phyloP scores from a whole-genome alignment of 78 protist genomes.

The Dictyostelium firmibasis region DNA sequence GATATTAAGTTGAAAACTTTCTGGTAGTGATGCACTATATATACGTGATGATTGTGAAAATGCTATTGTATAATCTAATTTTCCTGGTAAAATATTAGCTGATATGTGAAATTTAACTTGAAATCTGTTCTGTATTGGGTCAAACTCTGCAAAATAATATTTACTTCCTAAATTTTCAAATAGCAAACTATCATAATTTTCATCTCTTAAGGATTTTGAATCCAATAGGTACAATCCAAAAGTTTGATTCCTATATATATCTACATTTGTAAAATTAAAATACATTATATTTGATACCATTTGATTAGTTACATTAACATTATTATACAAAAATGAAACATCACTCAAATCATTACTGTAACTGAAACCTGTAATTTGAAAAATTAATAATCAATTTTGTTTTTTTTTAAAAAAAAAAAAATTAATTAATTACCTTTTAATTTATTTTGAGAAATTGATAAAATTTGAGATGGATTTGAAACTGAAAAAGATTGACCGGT shows the following conservation, averaged over 20 bases:
- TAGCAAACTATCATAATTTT: neutral
- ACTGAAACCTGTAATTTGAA: neutral
- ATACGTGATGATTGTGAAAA: neutral
- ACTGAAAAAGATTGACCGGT: neutral
- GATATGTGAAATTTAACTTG: neutral
- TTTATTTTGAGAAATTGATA: neutral
- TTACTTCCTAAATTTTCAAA: neutral
- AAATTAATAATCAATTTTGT: neutral
- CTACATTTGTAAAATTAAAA: neutral
- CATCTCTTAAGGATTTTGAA: neutral
- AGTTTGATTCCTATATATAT: neutral
- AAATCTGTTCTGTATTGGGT: neutral
- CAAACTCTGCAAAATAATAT: neutral
- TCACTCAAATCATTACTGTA: neutral
- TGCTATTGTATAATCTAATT: neutral
- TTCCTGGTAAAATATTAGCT: neutral
- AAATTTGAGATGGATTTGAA: neutral
- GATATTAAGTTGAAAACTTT: neutral
- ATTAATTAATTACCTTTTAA: neutral
- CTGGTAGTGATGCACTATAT: neutral
- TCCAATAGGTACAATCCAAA: neutral
- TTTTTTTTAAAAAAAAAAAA: no score
- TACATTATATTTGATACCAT: neutral
- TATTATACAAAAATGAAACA: neutral
- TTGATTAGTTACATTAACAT: neutral